Evolutionary conservation across 805 yeast genomes (phyloP).

Genomic region (Phaffomyces antillensis): DNA sequence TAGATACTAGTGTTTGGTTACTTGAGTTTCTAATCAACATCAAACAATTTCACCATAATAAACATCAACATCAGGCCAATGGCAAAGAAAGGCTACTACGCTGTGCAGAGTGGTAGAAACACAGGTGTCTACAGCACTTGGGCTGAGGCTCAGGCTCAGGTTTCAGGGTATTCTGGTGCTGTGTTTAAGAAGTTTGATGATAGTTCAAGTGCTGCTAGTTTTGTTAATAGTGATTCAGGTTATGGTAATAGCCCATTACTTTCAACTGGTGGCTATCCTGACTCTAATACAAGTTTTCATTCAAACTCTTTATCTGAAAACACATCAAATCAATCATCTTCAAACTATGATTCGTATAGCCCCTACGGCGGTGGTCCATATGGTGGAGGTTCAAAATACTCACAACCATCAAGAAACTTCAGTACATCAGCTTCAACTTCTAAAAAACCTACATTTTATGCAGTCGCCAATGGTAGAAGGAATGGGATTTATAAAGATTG

Average conservation of each 20-base stretch:
- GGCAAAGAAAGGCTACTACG: slow-evolving; percentile 32
- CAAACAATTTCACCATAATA: no score
- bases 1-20: no score
- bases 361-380: background rate
- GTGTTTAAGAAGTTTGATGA: slow-evolving; percentile 37
- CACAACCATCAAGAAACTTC: slow-evolving; percentile 4
- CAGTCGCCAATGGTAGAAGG: slow-evolving; percentile 45
- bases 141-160: slow-evolving; percentile 48
- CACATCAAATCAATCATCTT: no score
- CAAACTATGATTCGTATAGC: background rate
- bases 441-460: slow-evolving; percentile 31
- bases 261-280: background rate
- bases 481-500: slow-evolving; percentile 57
- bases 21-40: no score
- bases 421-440: background rate
- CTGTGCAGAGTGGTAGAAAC: slow-evolving; percentile 45
- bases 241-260: background rate
- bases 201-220: slow-evolving; percentile 40
- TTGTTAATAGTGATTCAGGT: slow-evolving; percentile 13
- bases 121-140: slow-evolving; percentile 57
- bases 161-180: slow-evolving; percentile 34
- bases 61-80: background rate
- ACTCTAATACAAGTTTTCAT: background rate
- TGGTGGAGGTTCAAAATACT: background rate
- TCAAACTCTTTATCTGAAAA: background rate